Evolutionary conservation across 1,139 yeast species (phyloP), one percentile per base, ranked within the genome.

Genomic region (Petasospora fabianii): DNA sequence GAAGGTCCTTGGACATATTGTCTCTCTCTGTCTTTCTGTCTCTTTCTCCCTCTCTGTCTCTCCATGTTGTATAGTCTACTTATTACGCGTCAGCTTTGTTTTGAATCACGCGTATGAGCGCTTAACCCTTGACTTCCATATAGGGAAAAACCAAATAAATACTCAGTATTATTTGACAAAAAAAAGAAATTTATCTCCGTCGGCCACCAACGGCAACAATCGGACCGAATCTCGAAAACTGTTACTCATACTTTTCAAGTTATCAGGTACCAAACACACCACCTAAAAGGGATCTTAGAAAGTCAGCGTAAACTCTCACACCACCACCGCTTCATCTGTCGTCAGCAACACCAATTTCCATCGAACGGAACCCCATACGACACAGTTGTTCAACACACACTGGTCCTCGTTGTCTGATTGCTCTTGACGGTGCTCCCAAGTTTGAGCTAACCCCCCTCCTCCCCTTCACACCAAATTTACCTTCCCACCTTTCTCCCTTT

Each of bases 1-100:
- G n/a, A 6, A 46, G 24, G 9, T 46, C 46, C 8, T 41, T 36
- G 26, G 49, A 36, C 49, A 46, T 46, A 11, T 18, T 30, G 26
- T 9, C 10, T 19, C 11, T 20, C 24, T 30, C 13, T 28, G 6
- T 16, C 15, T 28, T 15, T 24, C 16, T 18, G 24, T 18, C n/a
- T 18, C 21, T 9, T 30, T 12, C n/a, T n/a, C n/a, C n/a, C n/a
- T n/a, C n/a, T n/a, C n/a, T n/a, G n/a, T n/a, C n/a, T n/a, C n/a
- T n/a, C n/a, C n/a, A n/a, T n/a, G n/a, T n/a, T n/a, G n/a, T n/a
- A n/a, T n/a, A n/a, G n/a, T n/a, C n/a, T 22, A 13, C 12, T 5
- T 22, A 22, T 22, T 22, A 22, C 26, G 26, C 26, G 26, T 22
- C 26, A 11, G 26, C 12, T 22, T 22, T 22, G 26, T 11, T 22